Base-by-base conservation (phyloP, 352 stramenopile species). In the Phytophthora hibernalis region DNA sequence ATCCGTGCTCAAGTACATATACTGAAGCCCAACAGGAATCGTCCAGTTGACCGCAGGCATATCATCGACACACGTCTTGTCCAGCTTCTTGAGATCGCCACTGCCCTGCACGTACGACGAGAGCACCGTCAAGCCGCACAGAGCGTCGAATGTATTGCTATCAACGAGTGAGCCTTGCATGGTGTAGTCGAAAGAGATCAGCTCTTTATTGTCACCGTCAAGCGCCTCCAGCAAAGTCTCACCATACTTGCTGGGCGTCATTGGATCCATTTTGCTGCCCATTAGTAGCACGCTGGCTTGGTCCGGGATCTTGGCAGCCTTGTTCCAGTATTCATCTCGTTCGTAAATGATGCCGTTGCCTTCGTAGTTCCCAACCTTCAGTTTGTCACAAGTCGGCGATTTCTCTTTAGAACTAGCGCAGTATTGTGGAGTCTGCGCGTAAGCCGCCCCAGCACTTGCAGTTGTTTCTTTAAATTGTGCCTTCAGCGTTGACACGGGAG, bases 251-350 rank as follows among this genome's bases (percentile, higher is more conserved):
- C 74, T 56, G 12, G 68, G 70, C 10, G 67, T 79, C 52, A 76
- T 63, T 5, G 72, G 63, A 20, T 83, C 70, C 31, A 87, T 11
- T 42, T 75, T 74, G 20, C 61, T 57, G 49, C 68, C 74, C 33
- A 85, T 13, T 16, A 87, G 40, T 4, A 87, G 33, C 22, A 82
- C 76, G 20, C 64, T 80, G 7, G 72, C 56, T 9, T 67, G 53
- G 1, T 21, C 53, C 5, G 24, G 24, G 24, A 28, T 28, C 24
- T 28, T 28, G 76, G 70, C 78, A 2, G 66, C 54, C 8, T 70
- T 50, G 65, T 83, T 81, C 61, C 68, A 85, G 61, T 83, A 85
- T 45, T 73, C 57, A 62, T 85, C 77, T 28, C 24, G 24, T 28
- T 28, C 24, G 24, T 28, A 28, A 28, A 28, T 28, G 5, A 28